phyloP scores from a whole-genome alignment of 2,329 filamentous ascomycete species.

The Microascus cirrosus region DNA sequence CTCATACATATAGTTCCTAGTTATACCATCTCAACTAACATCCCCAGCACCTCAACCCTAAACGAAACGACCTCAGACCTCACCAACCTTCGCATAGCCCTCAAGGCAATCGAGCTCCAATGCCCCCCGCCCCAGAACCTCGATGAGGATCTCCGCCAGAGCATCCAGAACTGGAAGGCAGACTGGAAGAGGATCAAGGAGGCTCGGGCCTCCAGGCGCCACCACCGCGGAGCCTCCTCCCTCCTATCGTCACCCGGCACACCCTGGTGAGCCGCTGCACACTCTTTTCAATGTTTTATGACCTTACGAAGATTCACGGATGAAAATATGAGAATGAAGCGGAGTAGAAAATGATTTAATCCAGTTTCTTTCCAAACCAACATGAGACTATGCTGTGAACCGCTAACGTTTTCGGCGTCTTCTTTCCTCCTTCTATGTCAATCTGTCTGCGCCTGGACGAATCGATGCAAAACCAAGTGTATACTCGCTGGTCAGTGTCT shows the following conservation, averaged over 20 bases:
- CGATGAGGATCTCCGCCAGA: conserved; percentile 45
- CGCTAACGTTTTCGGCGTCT: no score
- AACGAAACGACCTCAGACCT: conserved; percentile 48
- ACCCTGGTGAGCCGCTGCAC: neutral
- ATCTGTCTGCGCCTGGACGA: no score
- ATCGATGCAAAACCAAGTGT: no score
- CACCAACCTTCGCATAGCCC: conserved; percentile 48
- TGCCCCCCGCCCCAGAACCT: conserved; percentile 39
- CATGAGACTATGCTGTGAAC: no score
- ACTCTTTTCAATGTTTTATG: neutral
- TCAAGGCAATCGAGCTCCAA: conserved; percentile 52
- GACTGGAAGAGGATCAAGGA: conserved; percentile 44
- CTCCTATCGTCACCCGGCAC: neutral
- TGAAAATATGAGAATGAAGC: neutral
- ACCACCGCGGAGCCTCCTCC: neutral
- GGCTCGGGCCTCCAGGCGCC: conserved; percentile 22
- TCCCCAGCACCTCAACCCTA: conserved; percentile 39
- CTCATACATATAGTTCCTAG: neutral
- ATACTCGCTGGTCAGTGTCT: no score
- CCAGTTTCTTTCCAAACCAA: no score
- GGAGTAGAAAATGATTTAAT: no score
- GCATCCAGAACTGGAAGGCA: conserved; percentile 49
- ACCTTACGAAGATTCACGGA: neutral
- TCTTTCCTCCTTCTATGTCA: no score
- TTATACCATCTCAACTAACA: conserved; percentile 5